Evolutionary conservation across 179 eudicot species (phyloP).

Genomic region (Monotropa hypopitys): DNA sequence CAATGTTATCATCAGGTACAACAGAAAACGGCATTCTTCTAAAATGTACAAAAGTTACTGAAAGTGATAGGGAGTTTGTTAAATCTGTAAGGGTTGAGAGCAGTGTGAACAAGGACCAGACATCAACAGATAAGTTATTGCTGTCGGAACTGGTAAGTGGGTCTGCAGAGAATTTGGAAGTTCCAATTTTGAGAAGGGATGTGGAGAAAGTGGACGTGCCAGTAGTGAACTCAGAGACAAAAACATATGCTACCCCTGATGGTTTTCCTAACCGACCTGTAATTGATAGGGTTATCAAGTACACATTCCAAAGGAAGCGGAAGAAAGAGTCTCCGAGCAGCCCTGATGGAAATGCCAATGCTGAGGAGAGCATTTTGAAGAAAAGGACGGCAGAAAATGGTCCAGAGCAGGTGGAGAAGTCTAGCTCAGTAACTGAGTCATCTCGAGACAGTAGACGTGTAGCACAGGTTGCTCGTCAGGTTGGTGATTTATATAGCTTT

Average conservation of each 20-base stretch:
- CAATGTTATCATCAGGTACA: neutral
- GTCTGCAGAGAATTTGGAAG: slow-evolving; percentile 4
- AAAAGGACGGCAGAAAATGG: slow-evolving; percentile 15
- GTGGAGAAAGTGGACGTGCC: slow-evolving; percentile 16
- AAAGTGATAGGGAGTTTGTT: slow-evolving; percentile 7
- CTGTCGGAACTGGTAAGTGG: slow-evolving; percentile 7
- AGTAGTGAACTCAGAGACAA: slow-evolving; percentile 13
- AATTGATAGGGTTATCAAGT: slow-evolving; percentile 36
- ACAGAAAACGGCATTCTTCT: neutral
- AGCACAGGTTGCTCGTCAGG: slow-evolving; percentile 33
- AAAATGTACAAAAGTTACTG: slow-evolving; percentile 7
- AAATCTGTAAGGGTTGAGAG: neutral
- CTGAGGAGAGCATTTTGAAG: slow-evolving; percentile 11
- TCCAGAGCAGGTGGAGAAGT: slow-evolving; percentile 16
- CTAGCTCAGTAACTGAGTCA: slow-evolving; percentile 25
- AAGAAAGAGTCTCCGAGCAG: slow-evolving; percentile 26
- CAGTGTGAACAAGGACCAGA: neutral
- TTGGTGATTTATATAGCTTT: slow-evolving; percentile 9
- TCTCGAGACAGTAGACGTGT: slow-evolving; percentile 40
- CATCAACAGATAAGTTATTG: slow-evolving; percentile 1
- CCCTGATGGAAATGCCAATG: slow-evolving; percentile 18
- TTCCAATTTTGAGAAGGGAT: slow-evolving; percentile 8
- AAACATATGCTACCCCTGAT: slow-evolving; percentile 13
- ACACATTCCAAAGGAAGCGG: slow-evolving; percentile 67
- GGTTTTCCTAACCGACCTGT: slow-evolving; percentile 18